phyloP scores from a whole-genome alignment of 1,284 basidiomycete species.

The Wolfiporia cocos region DNA sequence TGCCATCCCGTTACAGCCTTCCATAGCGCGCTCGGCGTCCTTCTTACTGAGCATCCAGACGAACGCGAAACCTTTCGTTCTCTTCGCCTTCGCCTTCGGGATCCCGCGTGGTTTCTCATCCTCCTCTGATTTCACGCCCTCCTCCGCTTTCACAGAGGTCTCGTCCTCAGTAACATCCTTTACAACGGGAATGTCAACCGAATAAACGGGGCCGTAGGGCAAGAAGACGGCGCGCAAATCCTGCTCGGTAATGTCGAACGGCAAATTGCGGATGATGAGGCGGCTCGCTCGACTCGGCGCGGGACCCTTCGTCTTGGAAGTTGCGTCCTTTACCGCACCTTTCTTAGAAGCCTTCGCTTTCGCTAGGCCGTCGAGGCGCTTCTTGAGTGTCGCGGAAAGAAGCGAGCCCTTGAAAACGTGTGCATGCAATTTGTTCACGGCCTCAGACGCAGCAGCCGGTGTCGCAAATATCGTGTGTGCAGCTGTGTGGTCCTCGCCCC shows the following conservation, averaged over 20 bases:
- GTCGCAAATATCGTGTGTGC: slow-evolving; percentile 78
- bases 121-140: slow-evolving; percentile 7
- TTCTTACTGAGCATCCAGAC: slow-evolving; percentile 89
- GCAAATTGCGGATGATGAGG: slow-evolving; percentile 90
- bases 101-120: slow-evolving; percentile 11
- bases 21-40: slow-evolving; percentile 84
- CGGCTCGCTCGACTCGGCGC: slow-evolving; percentile 70
- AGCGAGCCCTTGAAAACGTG: slow-evolving; percentile 90
- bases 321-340: slow-evolving; percentile 16
- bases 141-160: slow-evolving; percentile 20
- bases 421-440: slow-evolving; percentile 82
- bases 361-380: slow-evolving; percentile 69
- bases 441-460: slow-evolving; percentile 67
- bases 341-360: slow-evolving; percentile 44
- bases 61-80: slow-evolving; percentile 89
- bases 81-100: too few species aligned
- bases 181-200: slow-evolving; percentile 70
- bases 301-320: slow-evolving; percentile 26
- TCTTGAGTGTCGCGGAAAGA: slow-evolving; percentile 88
- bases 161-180: too few species aligned
- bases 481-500: slow-evolving; percentile 35
- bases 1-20: slow-evolving; percentile 77
- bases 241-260: slow-evolving; percentile 77
- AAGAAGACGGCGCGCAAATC: slow-evolving; percentile 88
- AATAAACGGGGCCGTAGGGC: slow-evolving; percentile 84